A percentile compares a stretch with the other conserved stretches of the same genome.
phyloP scores from a whole-genome alignment of 208 protist species.

The Trypanosomatidae sp. region DNA sequence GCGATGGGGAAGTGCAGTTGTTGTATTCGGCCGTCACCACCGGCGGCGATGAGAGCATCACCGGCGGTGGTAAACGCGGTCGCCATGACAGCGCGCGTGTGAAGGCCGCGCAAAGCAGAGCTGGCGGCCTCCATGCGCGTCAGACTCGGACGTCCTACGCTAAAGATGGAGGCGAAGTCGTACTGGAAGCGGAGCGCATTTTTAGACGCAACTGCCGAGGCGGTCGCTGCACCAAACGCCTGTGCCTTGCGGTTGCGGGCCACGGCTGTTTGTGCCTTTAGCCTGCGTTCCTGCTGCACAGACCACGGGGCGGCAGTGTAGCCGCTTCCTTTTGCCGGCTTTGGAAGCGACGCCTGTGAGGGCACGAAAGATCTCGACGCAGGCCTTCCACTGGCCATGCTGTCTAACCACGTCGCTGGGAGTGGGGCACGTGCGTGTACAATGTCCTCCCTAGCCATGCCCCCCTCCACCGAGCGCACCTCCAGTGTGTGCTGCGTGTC shows the following conservation, averaged over 20 bases:
- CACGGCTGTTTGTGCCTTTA: constrained; percentile 11
- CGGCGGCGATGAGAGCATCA: constrained; percentile 44
- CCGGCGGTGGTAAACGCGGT: constrained; percentile 45
- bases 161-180: constrained; percentile 4
- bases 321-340: constrained; percentile 50
- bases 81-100: constrained; percentile 22
- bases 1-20: constrained; percentile 51
- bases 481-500: constrained; percentile 18
- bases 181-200: constrained; percentile 10
- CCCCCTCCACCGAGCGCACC: constrained; percentile 9
- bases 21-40: constrained; percentile 40
- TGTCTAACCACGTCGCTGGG: constrained; percentile 36
- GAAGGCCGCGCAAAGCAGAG: constrained; percentile 15
- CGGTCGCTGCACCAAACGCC: constrained; percentile 33
- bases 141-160: background rate
- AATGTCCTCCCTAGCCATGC: constrained; percentile 27
- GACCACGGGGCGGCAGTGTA: constrained; percentile 74
- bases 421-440: constrained; percentile 66
- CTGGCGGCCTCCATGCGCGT: constrained; percentile 6
- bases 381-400: constrained; percentile 2
- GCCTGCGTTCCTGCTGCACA: constrained; percentile 43
- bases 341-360: background rate
- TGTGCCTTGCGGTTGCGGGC: constrained; percentile 35
- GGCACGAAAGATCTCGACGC: background rate
- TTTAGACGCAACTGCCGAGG: background rate